Base-by-base conservation (phyloP, 2,329 filamentous ascomycete species). In the Grosmannia huntii region DNA sequence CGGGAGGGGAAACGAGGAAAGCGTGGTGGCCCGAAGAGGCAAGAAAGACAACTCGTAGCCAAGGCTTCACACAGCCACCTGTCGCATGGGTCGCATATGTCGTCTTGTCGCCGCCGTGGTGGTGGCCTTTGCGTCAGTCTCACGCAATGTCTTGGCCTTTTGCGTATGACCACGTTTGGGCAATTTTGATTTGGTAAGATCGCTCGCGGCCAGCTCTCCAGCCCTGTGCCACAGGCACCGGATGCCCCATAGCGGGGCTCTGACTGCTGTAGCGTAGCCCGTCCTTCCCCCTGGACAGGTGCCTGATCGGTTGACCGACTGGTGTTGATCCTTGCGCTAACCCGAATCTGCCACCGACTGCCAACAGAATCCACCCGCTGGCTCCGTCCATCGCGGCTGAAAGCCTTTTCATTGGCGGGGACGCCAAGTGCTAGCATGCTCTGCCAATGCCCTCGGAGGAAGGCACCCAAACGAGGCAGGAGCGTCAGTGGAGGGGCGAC, bases 321-420 rank as follows among this genome's bases (percentile, higher is more conserved):
- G 21, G 21, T 46, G 31, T 41, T 46, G 59, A 59, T 60, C 51
- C 19, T 7, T 49, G 38, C 61, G 64, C 70, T 71, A 72, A 67
- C 49, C 69, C 63, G 38, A 27, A 67, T 68, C 66, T 65, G 70
- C 65, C 63, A 72, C 70, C 70, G 70, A 72, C 57, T 56, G 48
- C n/a, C 27, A 28, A 27, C 25, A 33, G 31, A 41, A 36, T 52
- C 36, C 19, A 23, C 50, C 55, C 57, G 50, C 56, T 57, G 54
- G 44, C 19, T 50, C 19, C 48, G 48, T 21, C 48, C 48, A 28
- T 19, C 25, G 14, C 48, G 48, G 48, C 48, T 50, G 48, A 50
- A 49, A 49, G 16, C 50, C 28, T 38, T 21, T 27, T 31, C 10
- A 49, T 58, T 56, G 51, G 41, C n/a, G 41, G 21, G 16, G 41